A percentile compares a stretch with the other conserved stretches of the same genome.
Conservation (phyloP, 495 filamentous ascomycete species). For the Neurospora sp. region DNA sequence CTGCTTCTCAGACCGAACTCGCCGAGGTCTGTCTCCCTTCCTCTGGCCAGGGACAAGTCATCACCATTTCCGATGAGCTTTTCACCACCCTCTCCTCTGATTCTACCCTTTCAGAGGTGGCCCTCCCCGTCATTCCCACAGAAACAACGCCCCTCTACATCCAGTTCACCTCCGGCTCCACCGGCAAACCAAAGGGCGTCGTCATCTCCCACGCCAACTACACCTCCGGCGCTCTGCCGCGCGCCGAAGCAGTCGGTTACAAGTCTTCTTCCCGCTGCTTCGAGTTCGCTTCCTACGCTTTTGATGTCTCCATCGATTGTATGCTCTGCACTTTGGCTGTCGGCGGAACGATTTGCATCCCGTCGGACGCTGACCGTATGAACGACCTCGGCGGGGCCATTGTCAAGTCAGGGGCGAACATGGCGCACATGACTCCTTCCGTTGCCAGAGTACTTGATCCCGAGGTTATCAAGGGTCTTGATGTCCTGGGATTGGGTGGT, state of each 20-base stretch:
- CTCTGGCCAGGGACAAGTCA: conserved; percentile 8
- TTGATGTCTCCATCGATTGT: conserved; percentile 42
- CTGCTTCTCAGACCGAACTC: conserved; percentile 24
- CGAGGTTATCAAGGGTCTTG: conserved; percentile 25
- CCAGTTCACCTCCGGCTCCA: conserved; percentile 40
- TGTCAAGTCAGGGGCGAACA: conserved; percentile 25
- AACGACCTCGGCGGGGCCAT: conserved; percentile 34
- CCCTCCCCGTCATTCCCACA: conserved; percentile 17
- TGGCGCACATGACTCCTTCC: conserved; percentile 43
- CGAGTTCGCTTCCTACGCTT: conserved; percentile 43
- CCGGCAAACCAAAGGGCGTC: conserved; percentile 39
- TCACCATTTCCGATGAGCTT: conserved; percentile 6
- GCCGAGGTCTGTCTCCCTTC: conserved; percentile 19
- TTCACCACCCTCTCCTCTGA: not conserved
- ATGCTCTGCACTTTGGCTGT: conserved; percentile 39
- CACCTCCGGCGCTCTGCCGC: conserved; percentile 31
- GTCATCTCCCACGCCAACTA: conserved; percentile 33
- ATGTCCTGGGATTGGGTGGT: conserved; percentile 32
- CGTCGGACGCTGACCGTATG: conserved; percentile 39
- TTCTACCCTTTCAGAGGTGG: not conserved
- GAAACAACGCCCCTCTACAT: conserved; percentile 27
- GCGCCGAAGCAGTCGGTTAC: conserved; percentile 30
- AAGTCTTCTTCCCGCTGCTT: conserved; percentile 29
- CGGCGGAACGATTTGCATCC: conserved; percentile 58
- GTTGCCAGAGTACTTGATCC: conserved; percentile 41